Base-by-base conservation (phyloP, 2,329 filamentous ascomycete species). In the Calonectria naviculata region DNA sequence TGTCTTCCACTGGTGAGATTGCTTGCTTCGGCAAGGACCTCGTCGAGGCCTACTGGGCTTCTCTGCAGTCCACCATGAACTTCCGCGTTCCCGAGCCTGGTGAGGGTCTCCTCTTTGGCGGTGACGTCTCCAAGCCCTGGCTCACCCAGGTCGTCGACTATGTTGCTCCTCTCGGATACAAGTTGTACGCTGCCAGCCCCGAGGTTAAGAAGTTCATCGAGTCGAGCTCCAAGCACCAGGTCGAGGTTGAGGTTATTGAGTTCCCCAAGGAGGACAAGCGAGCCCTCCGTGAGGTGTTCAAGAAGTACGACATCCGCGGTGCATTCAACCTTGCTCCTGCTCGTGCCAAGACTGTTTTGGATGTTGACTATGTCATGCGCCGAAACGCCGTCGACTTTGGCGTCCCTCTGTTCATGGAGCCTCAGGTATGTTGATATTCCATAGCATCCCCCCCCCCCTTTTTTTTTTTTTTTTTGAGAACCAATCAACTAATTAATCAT, bases 381-480 rank as follows among this genome's bases (percentile, higher is more conserved):
- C 92, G 97, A 82, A 99, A 99, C 81, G 97, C 97, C 31, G 97
- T 99, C 68, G 97, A 99, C 86, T 99, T 99, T 83, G 96, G 96
- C 78, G 95, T 98, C 36, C 97, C 97, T 60, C 88, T 99, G 68
- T 98, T 99, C 85, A 98, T 98, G 95, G 96, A 98, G 87, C 95
- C 95, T 66, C 96, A 97, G 93, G 95, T 97, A 88, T 87, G 91
- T 83, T 75, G 21, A 58, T 65, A 47, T 26, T 46, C 24, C 58
- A 29, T 41, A n/a, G n/a, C n/a, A n/a, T n/a, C n/a, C n/a, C n/a
- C n/a, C n/a, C n/a, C n/a, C n/a, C n/a, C n/a, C n/a, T n/a, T n/a
- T n/a, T n/a, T n/a, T 7, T 19, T 31, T 3, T 21, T 12, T 24
- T 15, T 49, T 15, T 24, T 49, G 21, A n/a, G n/a, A 36, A 17